phyloP scores from a whole-genome alignment of 2,329 filamentous ascomycete species.

The Colletotrichum scovillei region DNA sequence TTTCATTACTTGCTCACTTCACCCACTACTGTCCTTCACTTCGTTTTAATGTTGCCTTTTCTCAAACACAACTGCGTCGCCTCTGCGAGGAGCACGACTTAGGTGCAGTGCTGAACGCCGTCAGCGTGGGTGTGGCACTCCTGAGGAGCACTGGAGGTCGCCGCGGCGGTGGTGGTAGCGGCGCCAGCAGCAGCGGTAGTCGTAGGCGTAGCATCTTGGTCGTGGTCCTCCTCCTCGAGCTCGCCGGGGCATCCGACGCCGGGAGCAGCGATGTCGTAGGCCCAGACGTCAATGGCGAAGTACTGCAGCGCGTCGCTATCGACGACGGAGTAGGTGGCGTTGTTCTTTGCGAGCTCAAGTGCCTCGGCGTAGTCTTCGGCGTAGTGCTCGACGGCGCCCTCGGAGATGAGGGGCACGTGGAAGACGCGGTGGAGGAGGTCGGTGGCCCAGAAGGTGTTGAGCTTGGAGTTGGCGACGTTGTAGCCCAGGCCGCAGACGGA shows the following conservation, averaged over 20 bases:
- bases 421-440: slow-evolving; percentile 76
- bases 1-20: not conserved
- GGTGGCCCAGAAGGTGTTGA: slow-evolving; percentile 73
- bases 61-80: not conserved
- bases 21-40: not conserved
- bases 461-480: slow-evolving; percentile 64
- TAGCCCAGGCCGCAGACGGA: slow-evolving; percentile 73
- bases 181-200: slow-evolving; percentile 45
- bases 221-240: slow-evolving; percentile 19
- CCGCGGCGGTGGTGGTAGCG: slow-evolving; percentile 57
- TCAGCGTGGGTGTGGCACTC: slow-evolving; percentile 56
- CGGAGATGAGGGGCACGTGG: slow-evolving; percentile 71
- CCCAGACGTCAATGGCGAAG: slow-evolving; percentile 76
- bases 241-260: slow-evolving; percentile 71
- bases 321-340: slow-evolving; percentile 59
- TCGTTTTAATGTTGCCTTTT: not conserved
- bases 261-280: slow-evolving; percentile 72
- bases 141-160: slow-evolving; percentile 69
- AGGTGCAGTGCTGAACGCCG: slow-evolving; percentile 47
- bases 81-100: not conserved
- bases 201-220: slow-evolving; percentile 10
- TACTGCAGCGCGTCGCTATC: slow-evolving; percentile 75
- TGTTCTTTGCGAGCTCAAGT: slow-evolving; percentile 60
- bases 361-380: slow-evolving; percentile 68
- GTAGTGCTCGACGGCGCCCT: slow-evolving; percentile 71